phyloP scores from a whole-genome alignment of 2,329 filamentous ascomycete genomes.

The Dactylellina sp. region DNA sequence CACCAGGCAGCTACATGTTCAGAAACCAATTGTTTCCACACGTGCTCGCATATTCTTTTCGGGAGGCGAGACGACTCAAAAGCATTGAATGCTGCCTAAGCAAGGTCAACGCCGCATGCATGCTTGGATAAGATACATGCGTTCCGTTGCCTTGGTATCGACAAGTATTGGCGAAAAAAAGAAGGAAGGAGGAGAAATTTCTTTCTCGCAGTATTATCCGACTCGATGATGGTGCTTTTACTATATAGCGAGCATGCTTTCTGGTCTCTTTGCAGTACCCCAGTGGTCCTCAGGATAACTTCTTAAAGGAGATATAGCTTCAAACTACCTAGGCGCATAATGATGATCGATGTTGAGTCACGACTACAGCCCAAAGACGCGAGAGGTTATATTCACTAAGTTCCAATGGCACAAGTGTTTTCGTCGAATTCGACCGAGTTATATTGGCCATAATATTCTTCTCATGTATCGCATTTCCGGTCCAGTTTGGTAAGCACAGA shows the following conservation, averaged over 20 bases:
- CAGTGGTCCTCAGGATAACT: constrained; percentile 16
- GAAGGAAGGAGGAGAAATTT: constrained; percentile 2
- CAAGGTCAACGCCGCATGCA: constrained; percentile 29
- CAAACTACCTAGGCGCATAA: too few species aligned
- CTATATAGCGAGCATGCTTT: constrained; percentile 14
- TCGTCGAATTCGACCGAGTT: constrained; percentile 11
- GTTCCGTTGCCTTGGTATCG: constrained; percentile 11
- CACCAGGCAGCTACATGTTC: constrained; percentile 39
- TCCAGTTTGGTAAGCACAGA: constrained; percentile 36
- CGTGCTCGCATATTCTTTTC: constrained; percentile 24
- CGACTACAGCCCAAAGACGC: too few species aligned
- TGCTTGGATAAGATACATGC: constrained; percentile 18
- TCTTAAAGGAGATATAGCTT: background rate
- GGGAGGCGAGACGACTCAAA: constrained; percentile 7
- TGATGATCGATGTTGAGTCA: constrained; percentile 3
- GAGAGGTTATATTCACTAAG: constrained; percentile 3
- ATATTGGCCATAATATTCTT: constrained; percentile 10
- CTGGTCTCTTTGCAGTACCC: background rate
- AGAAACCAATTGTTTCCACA: constrained; percentile 45
- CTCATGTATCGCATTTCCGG: constrained; percentile 22
- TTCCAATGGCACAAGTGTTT: constrained; percentile 21
- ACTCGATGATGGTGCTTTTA: constrained; percentile 18
- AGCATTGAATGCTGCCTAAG: constrained; percentile 32
- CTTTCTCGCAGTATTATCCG: constrained; percentile 26
- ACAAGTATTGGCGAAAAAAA: constrained; percentile 4